These are phyloP conservation scores for Aureobasidium sp. DNA, from an alignment of 2,329 filamentous ascomycete genomes.

Conservation along the genomic window DNA sequence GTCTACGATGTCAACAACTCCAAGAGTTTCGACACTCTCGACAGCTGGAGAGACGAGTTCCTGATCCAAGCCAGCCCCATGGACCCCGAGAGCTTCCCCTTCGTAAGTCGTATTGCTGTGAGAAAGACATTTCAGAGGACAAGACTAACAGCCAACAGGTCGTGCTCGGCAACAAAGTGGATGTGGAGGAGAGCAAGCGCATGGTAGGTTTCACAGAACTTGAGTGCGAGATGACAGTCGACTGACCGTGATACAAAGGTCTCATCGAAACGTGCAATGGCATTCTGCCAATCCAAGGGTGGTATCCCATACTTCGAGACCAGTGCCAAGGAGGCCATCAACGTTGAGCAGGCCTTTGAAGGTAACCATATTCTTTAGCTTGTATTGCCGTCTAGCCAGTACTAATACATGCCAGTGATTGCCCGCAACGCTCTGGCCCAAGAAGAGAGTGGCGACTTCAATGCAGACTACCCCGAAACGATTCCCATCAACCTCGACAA, in stretches of 20 bases:
- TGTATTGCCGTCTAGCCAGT: neutral
- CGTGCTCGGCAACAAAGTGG: conserved; percentile 97
- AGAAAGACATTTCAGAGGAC: neutral
- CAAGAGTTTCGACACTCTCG: conserved; percentile 96
- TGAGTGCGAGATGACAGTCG: conserved; percentile 17
- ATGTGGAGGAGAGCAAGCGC: conserved; percentile 94
- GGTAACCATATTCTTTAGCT: conserved; percentile 30
- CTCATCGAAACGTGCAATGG: conserved; percentile 89
- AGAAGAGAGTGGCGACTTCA: conserved; percentile 96
- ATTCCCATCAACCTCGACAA: conserved; percentile 98
- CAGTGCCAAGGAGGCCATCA: conserved; percentile 96
- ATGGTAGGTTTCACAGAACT: conserved; percentile 48
- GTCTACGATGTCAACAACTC: conserved; percentile 99
- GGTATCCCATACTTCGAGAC: conserved; percentile 99
- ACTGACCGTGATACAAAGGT: conserved; percentile 47
- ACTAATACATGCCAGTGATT: conserved; percentile 56
- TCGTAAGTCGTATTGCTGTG: conserved; percentile 54
- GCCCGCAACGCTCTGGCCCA: conserved; percentile 90
- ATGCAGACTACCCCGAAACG: conserved; percentile 91
- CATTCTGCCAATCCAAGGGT: conserved; percentile 95
- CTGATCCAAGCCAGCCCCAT: conserved; percentile 93
- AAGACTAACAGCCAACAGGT: conserved; percentile 45
- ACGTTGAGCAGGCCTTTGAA: conserved; percentile 81
- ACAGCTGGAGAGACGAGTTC: conserved; percentile 98
- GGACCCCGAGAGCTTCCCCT: conserved; percentile 95